Evolutionary conservation across 257 asterid genomes (phyloP), one percentile per base, ranked within the genome.

Genomic region (Primulina eburnea): DNA sequence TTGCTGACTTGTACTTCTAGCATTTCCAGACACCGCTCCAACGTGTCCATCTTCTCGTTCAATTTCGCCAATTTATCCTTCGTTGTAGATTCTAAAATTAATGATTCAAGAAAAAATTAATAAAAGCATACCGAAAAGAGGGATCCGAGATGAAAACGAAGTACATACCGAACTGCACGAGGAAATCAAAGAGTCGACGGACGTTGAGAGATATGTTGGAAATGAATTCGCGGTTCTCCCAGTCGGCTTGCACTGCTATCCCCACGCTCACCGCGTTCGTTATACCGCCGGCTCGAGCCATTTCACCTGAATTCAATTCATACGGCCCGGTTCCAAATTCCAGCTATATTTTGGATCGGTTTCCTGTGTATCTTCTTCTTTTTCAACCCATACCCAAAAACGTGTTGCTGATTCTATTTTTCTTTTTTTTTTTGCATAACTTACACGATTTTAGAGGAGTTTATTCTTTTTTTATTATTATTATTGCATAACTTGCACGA

Each of bases 181-280:
- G 95, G 90, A 91, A 91, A 75, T 91, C 97, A 72, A 91, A 91
- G 63, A 89, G 95, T 60, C 95, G 94, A 40, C 97, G 97, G 66
- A 89, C 84, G 60, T 88, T 87, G 82, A 90, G 96, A 2, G 98
- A 92, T 72, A 92, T 84, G 73, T 89, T 88, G 16, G 97, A 91
- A 72, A 91, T 86, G 84, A 91, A 91, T 67, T 91, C 96, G 28
- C 97, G 90, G 68, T 89, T 90, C 70, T 93, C 98, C 98, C 98
- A 93, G 68, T 93, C 98, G 20, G 98, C 98, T 85, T 93, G 97
- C 8, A 92, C 98, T 52, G 98, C 98, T 50, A 92, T 92, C 20
- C 97, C 98, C 6, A 92, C 95, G 75, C 87, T 92, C 40, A 92
- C 97, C 1, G 97, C 98, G 34, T 86, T 90, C 53, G 95, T 86